A percentile compares a stretch with the other conserved stretches of the same genome.
These are phyloP conservation scores for Rhododendron vialii DNA, from an alignment of 148 eudicot genomes.

Conservation along the genomic window DNA sequence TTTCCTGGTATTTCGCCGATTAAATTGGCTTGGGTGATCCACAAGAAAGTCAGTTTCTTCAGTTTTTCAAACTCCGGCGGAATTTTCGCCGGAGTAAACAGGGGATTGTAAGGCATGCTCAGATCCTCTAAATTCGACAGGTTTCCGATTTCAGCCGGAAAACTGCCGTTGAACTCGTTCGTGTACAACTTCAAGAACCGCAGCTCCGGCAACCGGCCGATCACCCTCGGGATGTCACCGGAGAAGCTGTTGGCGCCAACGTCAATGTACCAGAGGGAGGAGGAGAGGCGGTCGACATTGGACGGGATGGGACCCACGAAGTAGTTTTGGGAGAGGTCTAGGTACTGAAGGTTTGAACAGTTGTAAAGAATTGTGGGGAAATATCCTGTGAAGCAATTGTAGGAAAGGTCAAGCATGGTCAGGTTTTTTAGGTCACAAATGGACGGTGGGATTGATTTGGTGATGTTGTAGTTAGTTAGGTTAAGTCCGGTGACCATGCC, in stretches of 20 bases:
- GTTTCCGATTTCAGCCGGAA: constrained; percentile 52
- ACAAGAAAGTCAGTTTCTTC: too few species aligned
- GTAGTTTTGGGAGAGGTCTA: too few species aligned
- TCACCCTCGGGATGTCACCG: constrained; percentile 47
- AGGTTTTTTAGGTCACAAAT: constrained; percentile 46
- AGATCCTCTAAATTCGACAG: background rate
- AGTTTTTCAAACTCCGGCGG: too few species aligned
- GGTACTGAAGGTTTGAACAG: too few species aligned
- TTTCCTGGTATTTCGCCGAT: too few species aligned
- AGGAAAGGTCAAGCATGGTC: too few species aligned
- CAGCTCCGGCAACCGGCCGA: constrained; percentile 8
- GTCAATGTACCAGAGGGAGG: constrained; percentile 35
- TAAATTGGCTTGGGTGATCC: too few species aligned
- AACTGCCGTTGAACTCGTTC: constrained; percentile 10
- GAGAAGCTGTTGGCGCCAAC: constrained; percentile 58
- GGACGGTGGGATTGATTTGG: constrained; percentile 31
- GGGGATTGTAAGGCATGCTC: too few species aligned
- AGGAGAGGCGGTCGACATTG: constrained; percentile 42
- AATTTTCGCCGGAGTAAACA: too few species aligned
- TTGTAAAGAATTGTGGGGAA: too few species aligned
- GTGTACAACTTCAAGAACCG: background rate
- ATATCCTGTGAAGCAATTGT: too few species aligned
- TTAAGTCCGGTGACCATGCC: constrained; percentile 33
- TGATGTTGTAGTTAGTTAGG: constrained; percentile 17
- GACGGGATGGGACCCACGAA: constrained; percentile 30